A percentile compares a stretch with the other conserved stretches of the same genome.
These are phyloP conservation scores for Trichoderma afroharzianum DNA, from an alignment of 2,329 filamentous ascomycete genomes.

Conservation along the genomic window DNA sequence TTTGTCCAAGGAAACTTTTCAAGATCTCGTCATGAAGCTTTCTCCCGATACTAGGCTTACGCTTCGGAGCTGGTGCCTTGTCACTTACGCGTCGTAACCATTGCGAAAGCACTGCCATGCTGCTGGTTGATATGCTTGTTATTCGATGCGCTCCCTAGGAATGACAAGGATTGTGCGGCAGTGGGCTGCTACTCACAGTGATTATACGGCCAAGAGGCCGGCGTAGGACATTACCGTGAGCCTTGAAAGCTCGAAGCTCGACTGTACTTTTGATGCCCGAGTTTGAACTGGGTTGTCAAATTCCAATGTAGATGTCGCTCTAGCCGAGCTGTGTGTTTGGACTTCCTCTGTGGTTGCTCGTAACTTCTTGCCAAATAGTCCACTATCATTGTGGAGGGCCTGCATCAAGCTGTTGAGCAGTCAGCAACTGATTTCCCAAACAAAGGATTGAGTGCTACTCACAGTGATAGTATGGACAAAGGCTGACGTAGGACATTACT, in stretches of 20 bases:
- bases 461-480: background rate
- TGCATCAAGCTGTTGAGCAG: background rate
- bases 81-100: background rate
- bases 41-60: background rate
- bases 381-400: background rate
- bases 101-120: background rate
- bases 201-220: too few relatives aligned
- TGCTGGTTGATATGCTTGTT: background rate
- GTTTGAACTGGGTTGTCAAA: conserved; percentile 18
- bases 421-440: too few relatives aligned
- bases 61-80: background rate
- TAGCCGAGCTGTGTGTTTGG: conserved; percentile 3
- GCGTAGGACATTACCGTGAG: too few relatives aligned
- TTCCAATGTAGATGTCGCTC: conserved; percentile 10
- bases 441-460: too few relatives aligned
- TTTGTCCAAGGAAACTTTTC: background rate
- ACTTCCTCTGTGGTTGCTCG: conserved; percentile 17
- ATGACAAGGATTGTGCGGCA: background rate
- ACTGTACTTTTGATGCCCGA: conserved; percentile 21
- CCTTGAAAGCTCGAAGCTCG: conserved; percentile 18
- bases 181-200: too few relatives aligned
- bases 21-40: background rate
- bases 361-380: conserved; percentile 19
- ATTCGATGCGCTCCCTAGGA: background rate
- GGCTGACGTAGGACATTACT: background rate